Evolutionary conservation across 2,329 filamentous ascomycete species (phyloP).

Genomic region (Pochonia chlamydosporia): DNA sequence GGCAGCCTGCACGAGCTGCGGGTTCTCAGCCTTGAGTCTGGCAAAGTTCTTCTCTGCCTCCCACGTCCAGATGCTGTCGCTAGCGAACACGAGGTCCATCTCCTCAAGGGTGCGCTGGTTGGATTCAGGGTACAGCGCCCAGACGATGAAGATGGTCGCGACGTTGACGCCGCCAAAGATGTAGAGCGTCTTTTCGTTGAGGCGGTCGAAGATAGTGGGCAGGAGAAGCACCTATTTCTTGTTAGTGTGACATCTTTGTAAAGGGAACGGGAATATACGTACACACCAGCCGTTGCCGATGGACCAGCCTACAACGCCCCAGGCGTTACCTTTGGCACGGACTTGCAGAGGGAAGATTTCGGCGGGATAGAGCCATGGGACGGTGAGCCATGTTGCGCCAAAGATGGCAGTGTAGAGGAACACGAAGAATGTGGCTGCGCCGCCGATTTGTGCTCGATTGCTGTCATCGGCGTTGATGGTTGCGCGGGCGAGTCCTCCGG

Average conservation of each 20-base stretch:
- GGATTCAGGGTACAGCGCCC: conserved; percentile 68
- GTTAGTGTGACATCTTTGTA: neutral
- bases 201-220: conserved; percentile 55
- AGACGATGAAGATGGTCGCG: conserved; percentile 62
- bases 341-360: conserved; percentile 53
- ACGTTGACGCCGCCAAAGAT: conserved; percentile 66
- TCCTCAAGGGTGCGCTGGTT: conserved; percentile 70
- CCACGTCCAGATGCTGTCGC: conserved; percentile 63
- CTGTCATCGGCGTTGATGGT: conserved; percentile 37
- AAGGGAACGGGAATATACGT: conserved; percentile 59
- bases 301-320: conserved; percentile 54
- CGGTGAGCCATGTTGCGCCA: conserved; percentile 42
- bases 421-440: conserved; percentile 64
- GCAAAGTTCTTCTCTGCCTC: conserved; percentile 62
- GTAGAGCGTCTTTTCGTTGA: conserved; percentile 67
- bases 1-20: conserved; percentile 29
- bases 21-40: conserved; percentile 55
- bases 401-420: conserved; percentile 47
- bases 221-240: conserved; percentile 36
- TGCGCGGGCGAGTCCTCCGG: conserved; percentile 54
- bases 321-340: conserved; percentile 53
- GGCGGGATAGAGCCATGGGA: conserved; percentile 58
- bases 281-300: conserved; percentile 50
- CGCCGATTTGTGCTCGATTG: conserved; percentile 47
- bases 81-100: conserved; percentile 67